Evolutionary conservation across 1,284 basidiomycete genomes (phyloP).

Genomic region (Vanrija pseudolonga): DNA sequence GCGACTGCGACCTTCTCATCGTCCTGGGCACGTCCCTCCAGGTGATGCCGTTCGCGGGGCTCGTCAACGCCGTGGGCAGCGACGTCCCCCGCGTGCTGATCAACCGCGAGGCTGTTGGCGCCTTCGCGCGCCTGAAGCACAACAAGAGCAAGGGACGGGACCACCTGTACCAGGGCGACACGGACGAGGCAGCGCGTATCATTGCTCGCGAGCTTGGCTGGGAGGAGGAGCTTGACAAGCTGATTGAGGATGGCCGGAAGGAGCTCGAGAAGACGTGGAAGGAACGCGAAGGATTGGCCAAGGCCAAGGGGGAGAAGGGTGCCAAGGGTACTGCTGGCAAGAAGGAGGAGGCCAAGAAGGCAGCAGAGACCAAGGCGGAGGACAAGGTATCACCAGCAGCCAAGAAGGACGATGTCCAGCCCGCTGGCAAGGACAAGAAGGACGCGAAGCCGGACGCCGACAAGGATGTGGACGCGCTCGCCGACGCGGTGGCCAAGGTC

Average conservation of each 20-base stretch:
- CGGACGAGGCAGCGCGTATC: slow-evolving; percentile 38
- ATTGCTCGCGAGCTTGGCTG: slow-evolving; percentile 44
- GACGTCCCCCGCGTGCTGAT: slow-evolving; percentile 53
- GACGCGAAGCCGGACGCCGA: background rate
- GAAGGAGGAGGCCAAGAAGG: slow-evolving; percentile 1
- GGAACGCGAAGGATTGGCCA: slow-evolving; percentile 3
- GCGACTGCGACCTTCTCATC: slow-evolving; percentile 75
- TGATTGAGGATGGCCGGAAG: slow-evolving; percentile 27
- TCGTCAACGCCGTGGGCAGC: slow-evolving; percentile 50
- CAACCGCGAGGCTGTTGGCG: slow-evolving; percentile 56
- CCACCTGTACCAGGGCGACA: slow-evolving; percentile 46
- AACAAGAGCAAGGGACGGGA: slow-evolving; percentile 27
- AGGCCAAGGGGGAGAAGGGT: background rate
- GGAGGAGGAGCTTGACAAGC: slow-evolving; percentile 38
- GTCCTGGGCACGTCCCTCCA: slow-evolving; percentile 81
- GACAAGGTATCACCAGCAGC: background rate
- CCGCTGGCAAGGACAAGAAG: background rate
- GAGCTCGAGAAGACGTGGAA: slow-evolving; percentile 32
- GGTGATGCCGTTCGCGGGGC: slow-evolving; percentile 56
- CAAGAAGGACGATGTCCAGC: background rate
- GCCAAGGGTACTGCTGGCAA: background rate
- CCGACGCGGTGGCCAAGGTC: background rate
- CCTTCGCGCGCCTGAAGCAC: slow-evolving; percentile 21
- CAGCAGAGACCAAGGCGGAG: background rate
- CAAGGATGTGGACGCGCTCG: slow-evolving; percentile 6